Conservation (phyloP, 108 stramenopile genomes). For the Pelagomonas calceolata region DNA sequence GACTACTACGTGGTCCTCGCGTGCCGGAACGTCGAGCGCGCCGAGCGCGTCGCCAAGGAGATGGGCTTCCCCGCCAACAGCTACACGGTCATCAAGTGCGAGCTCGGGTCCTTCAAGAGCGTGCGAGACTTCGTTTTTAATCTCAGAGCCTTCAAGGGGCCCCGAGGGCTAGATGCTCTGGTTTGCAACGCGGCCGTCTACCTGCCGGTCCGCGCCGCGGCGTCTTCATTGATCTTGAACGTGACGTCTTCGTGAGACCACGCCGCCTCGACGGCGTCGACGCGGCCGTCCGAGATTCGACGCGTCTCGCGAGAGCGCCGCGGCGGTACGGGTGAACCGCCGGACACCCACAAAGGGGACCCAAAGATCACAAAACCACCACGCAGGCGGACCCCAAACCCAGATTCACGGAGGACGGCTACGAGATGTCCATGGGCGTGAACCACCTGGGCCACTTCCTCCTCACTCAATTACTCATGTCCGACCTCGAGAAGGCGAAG, state of each 20-base stretch:
- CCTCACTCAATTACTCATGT: constrained; percentile 68
- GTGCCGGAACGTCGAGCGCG: constrained; percentile 64
- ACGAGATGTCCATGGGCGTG: constrained; percentile 87
- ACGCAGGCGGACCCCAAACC: constrained; percentile 74
- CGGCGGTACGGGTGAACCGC: no score
- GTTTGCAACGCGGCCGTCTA: constrained; percentile 96
- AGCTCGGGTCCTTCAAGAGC: constrained; percentile 70
- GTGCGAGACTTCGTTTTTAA: constrained; percentile 82
- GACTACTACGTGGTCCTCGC: constrained; percentile 86
- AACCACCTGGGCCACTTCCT: constrained; percentile 93
- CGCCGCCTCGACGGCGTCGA: no score
- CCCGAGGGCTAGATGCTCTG: constrained; percentile 65
- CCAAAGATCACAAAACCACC: no score
- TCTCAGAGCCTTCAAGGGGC: constrained; percentile 83
- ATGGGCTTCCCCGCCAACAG: constrained; percentile 16
- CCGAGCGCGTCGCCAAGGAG: constrained; percentile 22
- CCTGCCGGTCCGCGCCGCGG: no score
- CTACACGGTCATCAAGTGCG: constrained; percentile 68
- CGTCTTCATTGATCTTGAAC: no score
- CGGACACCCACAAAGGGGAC: no score
- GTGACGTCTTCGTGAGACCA: no score
- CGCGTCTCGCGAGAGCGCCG: no score
- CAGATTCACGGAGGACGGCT: constrained; percentile 86
- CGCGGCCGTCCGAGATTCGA: no score
- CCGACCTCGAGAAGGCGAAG: constrained; percentile 83